These are phyloP conservation scores for Plasmodium falciparum DNA, from an alignment of 169 alveolate genomes.

Conservation along the genomic window DNA sequence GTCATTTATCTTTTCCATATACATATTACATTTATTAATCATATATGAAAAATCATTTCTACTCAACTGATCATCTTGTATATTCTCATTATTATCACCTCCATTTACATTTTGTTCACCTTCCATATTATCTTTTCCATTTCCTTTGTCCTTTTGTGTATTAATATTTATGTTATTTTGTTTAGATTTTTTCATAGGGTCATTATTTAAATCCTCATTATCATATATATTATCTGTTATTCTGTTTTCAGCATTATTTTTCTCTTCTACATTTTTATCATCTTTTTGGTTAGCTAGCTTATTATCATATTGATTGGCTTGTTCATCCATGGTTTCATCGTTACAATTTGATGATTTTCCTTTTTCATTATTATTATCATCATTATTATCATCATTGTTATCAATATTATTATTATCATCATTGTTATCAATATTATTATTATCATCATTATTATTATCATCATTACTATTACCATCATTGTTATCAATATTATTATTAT, in stretches of 20 bases:
- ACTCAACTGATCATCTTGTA: constrained; percentile 5
- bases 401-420: constrained; percentile 1
- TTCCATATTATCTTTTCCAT: constrained; percentile 6
- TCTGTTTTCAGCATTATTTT: neutral
- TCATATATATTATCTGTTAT: constrained; percentile 5
- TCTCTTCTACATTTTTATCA: neutral
- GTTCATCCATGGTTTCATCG: too few relatives aligned
- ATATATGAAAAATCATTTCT: constrained; percentile 36
- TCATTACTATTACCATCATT: neutral
- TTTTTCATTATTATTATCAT: neutral
- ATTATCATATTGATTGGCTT: too few relatives aligned
- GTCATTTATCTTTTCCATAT: constrained; percentile 66
- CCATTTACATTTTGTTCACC: constrained; percentile 2
- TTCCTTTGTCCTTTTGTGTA: constrained; percentile 1
- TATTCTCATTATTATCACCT: constrained; percentile 6
- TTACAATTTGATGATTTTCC: neutral
- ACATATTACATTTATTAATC: constrained; percentile 66
- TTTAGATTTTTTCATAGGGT: too few relatives aligned
- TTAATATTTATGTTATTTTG: constrained; percentile 4
- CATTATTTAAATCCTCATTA: neutral
- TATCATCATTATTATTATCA: neutral
- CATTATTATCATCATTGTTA: neutral
- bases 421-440: neutral
- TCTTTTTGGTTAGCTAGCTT: neutral
- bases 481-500: neutral